Percentiles rank a stretch among this genome's conserved stretches.
Evolutionary conservation across 164 flowering plant genomes (phyloP).

Genomic region (Houttuynia cordata): DNA sequence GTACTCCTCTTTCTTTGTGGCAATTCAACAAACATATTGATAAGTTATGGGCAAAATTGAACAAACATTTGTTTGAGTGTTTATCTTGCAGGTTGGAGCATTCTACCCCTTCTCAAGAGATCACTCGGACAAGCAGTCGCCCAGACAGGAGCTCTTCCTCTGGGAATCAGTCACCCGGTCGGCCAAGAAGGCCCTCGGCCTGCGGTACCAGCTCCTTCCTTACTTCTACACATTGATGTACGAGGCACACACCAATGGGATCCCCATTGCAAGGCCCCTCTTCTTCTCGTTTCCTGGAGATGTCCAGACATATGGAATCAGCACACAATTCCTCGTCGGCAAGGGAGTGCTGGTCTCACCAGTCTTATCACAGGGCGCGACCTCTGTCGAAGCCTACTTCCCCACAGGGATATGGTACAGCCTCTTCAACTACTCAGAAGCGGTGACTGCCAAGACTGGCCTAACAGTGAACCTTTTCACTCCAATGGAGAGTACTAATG

Average conservation of each 20-base stretch:
- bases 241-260: conserved; percentile 55
- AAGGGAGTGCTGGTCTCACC: conserved; percentile 65
- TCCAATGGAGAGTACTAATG: conserved; percentile 47
- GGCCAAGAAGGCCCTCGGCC: conserved; percentile 34
- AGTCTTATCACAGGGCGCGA: conserved; percentile 36
- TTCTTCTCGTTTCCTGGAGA: conserved; percentile 77
- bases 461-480: conserved; percentile 32
- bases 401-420: conserved; percentile 73
- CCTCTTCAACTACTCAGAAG: conserved; percentile 37
- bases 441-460: conserved; percentile 31
- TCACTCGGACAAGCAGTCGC: conserved; percentile 31
- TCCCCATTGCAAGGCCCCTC: conserved; percentile 60
- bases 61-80: not conserved
- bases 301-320: conserved; percentile 36
- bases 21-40: not conserved
- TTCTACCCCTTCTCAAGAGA: conserved; percentile 79
- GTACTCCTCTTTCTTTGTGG: conserved; percentile 15
- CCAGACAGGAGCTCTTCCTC: conserved; percentile 62
- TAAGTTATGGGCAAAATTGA: not conserved
- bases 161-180: conserved; percentile 65
- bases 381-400: conserved; percentile 54
- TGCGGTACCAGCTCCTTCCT: conserved; percentile 41
- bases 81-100: conserved; percentile 53
- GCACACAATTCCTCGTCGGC: conserved; percentile 60
- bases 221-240: conserved; percentile 62